These are phyloP conservation scores for Fusarium sp. DNA, from an alignment of 2,329 filamentous ascomycete species.

Conservation along the genomic window DNA sequence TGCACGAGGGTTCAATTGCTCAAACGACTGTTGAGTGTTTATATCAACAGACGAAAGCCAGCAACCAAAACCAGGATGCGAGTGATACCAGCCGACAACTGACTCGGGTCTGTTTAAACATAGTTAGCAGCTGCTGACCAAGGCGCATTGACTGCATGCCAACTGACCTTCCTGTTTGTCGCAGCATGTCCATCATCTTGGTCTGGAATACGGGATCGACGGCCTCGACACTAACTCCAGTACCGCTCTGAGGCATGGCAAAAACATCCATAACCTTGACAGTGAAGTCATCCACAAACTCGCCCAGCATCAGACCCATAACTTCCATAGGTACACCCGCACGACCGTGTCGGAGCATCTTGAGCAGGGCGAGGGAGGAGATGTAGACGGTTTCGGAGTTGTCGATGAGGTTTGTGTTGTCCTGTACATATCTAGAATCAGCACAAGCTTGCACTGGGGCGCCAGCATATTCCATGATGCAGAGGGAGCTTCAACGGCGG, in stretches of 20 bases:
- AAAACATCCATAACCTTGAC: slow-evolving; percentile 99
- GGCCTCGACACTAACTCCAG: slow-evolving; percentile 97
- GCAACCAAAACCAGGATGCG: slow-evolving; percentile 98
- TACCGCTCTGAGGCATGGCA: slow-evolving; percentile 99
- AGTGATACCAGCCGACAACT: slow-evolving; percentile 99
- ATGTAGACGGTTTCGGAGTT: slow-evolving; percentile 99
- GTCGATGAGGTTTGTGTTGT: slow-evolving; percentile 93
- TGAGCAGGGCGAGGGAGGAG: slow-evolving; percentile 94
- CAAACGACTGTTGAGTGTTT: slow-evolving; percentile 99
- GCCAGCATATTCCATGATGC: background rate
- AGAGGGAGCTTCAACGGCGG: slow-evolving; percentile 29
- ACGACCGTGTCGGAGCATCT: slow-evolving; percentile 98
- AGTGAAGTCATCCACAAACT: slow-evolving; percentile 99
- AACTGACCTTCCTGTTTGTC: slow-evolving; percentile 91
- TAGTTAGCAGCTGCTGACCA: slow-evolving; percentile 32
- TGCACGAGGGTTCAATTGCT: slow-evolving; percentile 95
- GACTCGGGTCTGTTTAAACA: slow-evolving; percentile 82
- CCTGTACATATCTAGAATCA: slow-evolving; percentile 66
- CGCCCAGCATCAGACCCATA: slow-evolving; percentile 99
- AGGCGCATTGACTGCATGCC: background rate
- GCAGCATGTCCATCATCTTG: slow-evolving; percentile 99
- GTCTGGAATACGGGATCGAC: slow-evolving; percentile 99
- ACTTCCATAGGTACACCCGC: slow-evolving; percentile 99
- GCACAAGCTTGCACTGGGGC: background rate
- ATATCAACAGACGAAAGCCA: slow-evolving; percentile 99